These are phyloP conservation scores for Lentinus polychrous DNA, from an alignment of 1,284 basidiomycete genomes.

Conservation along the genomic window DNA sequence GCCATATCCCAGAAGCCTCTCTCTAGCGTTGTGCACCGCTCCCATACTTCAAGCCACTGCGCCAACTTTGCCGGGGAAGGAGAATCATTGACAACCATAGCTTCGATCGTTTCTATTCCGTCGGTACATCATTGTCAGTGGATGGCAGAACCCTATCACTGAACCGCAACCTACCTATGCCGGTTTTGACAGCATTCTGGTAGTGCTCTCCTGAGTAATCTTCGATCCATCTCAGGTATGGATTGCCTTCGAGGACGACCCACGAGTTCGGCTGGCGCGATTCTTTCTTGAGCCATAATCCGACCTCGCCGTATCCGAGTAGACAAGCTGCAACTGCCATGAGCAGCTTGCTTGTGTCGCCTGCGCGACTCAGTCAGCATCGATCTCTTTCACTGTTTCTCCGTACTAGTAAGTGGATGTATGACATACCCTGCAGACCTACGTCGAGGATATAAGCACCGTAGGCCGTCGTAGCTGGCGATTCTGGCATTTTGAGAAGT, in stretches of 20 bases:
- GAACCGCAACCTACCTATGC: constrained; percentile 49
- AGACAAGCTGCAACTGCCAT: constrained; percentile 85
- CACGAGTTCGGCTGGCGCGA: constrained; percentile 41
- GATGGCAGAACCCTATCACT: background rate
- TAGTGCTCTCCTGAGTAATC: constrained; percentile 72
- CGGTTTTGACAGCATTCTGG: constrained; percentile 63
- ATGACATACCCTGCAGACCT: constrained; percentile 55
- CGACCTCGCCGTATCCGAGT: constrained; percentile 93
- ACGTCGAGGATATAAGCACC: constrained; percentile 81
- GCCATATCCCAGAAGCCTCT: constrained; percentile 89
- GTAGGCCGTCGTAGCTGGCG: constrained; percentile 72
- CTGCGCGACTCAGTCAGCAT: constrained; percentile 24
- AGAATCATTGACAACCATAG: constrained; percentile 51
- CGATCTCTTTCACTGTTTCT: background rate
- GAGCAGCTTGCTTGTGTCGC: constrained; percentile 68
- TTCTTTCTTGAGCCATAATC: constrained; percentile 68
- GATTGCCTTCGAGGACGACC: constrained; percentile 60
- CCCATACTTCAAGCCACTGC: constrained; percentile 74
- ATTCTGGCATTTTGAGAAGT: constrained; percentile 58
- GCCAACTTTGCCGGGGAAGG: constrained; percentile 56
- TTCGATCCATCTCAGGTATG: constrained; percentile 78
- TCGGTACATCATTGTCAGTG: background rate
- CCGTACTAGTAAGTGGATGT: background rate
- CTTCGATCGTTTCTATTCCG: constrained; percentile 53
- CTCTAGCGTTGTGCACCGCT: constrained; percentile 74